phyloP scores from a whole-genome alignment of 2,329 filamentous ascomycete genomes.

The Fusarium dimerum region DNA sequence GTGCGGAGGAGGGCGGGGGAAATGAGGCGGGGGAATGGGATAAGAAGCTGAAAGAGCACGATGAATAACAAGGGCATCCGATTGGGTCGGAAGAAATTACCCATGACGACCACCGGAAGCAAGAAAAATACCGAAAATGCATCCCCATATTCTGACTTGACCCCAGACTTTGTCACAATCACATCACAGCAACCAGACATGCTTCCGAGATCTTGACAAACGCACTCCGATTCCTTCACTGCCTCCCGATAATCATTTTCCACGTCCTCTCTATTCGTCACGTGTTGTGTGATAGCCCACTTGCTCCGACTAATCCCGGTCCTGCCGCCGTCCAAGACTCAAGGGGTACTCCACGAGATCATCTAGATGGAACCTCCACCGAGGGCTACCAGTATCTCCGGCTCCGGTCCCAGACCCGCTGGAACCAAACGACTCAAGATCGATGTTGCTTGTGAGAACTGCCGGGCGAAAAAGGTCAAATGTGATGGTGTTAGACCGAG shows the following conservation, averaged over 20 bases:
- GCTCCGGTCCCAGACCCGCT: slow-evolving; percentile 6
- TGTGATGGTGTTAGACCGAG: slow-evolving; percentile 43
- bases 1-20: background rate
- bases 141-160: background rate
- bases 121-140: background rate
- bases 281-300: background rate
- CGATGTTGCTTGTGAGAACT: slow-evolving; percentile 44
- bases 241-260: background rate
- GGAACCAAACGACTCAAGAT: slow-evolving; percentile 44
- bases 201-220: background rate
- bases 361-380: slow-evolving; percentile 17
- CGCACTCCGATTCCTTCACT: background rate
- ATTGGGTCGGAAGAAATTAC: slow-evolving; percentile 7
- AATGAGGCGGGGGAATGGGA: slow-evolving; percentile 2
- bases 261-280: background rate
- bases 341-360: background rate
- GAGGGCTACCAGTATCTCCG: background rate
- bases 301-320: background rate
- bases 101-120: background rate
- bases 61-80: background rate
- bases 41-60: slow-evolving; percentile 2
- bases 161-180: background rate
- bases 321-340: background rate
- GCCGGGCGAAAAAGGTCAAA: slow-evolving; percentile 43
- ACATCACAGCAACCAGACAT: background rate